Base-by-base conservation (phyloP, 2,329 filamentous ascomycete genomes). In the Bipolaris zeicola region DNA sequence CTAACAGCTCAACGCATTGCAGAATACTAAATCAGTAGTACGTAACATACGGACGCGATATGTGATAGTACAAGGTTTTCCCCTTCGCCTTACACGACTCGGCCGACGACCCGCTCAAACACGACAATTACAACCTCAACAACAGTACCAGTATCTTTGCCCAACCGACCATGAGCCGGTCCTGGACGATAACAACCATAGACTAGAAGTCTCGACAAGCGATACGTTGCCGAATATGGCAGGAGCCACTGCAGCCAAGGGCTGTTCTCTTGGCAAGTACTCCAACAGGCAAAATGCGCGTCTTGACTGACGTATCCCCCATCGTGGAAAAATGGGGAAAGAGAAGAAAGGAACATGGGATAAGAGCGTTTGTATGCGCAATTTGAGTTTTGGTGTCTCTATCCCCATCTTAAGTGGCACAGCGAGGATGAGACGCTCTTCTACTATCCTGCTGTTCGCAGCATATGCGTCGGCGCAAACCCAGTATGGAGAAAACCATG, bases 401-500 rank as follows among this genome's bases (percentile, higher is more conserved):
- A 13, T 39, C 14, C 34, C 14, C 7, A 38, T 28, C 14, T 11
- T 22, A 18, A 22, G 10, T 33, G 14, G 41, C 11, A 39, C 16
- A 8, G 20, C 49, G 22, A 50, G 34, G 18, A 50, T 43, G 48
- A 52, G 31, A 26, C 44, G 26, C 16, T 13, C 31, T 10, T 28
- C 37, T 6, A 20, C 49, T 18, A 54, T 20, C 13, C 6, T 63
- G 16, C 14, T 64, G 26, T 64, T 65, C 31, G 57, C 63, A 13
- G 58, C 56, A 6, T 50, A 58, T 8, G 60, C 58, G 14, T 31
- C 61, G 16, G 64, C 65, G 11, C 67, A 70, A 52, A 52, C 67
- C 11, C 57, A 65, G 43, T 76, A 76, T 63, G 72, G 73, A 44
- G 60, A 72, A 28, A 75, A 76, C 42, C 67, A 70, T 53, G 66